These are phyloP conservation scores for Fusarium nisikadoi DNA, from an alignment of 2,329 filamentous ascomycete genomes.

Conservation along the genomic window DNA sequence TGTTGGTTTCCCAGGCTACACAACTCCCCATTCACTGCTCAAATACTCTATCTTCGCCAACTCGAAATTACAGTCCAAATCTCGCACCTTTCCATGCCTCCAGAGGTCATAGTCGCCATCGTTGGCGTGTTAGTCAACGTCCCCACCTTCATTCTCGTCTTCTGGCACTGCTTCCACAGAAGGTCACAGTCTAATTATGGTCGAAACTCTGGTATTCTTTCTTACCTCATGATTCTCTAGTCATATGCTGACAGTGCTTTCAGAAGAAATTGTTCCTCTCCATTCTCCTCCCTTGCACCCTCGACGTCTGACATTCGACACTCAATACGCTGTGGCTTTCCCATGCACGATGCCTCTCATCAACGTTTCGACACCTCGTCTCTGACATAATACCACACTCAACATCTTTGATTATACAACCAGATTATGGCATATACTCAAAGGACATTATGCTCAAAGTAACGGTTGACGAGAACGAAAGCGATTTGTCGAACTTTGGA, in stretches of 20 bases:
- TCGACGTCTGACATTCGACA: not conserved
- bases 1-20: rapidly evolving
- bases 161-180: conserved; percentile 1
- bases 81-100: not conserved
- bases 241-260: not conserved
- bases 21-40: rapidly evolving
- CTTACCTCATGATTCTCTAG: rapidly evolving
- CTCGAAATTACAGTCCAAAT: rapidly evolving
- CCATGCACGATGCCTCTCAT: conserved; percentile 8
- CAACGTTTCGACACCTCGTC: not conserved
- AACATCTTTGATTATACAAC: rapidly evolving
- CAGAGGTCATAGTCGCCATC: not conserved
- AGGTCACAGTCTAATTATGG: rapidly evolving
- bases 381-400: not conserved
- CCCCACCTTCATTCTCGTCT: conserved; percentile 4
- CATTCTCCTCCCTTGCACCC: rapidly evolving
- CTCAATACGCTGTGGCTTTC: not conserved
- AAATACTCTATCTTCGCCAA: not conserved
- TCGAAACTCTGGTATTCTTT: not conserved
- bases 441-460: rapidly evolving
- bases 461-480: no score
- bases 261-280: rapidly evolving
- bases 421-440: rapidly evolving
- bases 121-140: conserved; percentile 13
- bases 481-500: rapidly evolving